Evolutionary conservation across 2,329 filamentous ascomycete genomes (phyloP).

Genomic region (Macroventuria anomochaeta): DNA sequence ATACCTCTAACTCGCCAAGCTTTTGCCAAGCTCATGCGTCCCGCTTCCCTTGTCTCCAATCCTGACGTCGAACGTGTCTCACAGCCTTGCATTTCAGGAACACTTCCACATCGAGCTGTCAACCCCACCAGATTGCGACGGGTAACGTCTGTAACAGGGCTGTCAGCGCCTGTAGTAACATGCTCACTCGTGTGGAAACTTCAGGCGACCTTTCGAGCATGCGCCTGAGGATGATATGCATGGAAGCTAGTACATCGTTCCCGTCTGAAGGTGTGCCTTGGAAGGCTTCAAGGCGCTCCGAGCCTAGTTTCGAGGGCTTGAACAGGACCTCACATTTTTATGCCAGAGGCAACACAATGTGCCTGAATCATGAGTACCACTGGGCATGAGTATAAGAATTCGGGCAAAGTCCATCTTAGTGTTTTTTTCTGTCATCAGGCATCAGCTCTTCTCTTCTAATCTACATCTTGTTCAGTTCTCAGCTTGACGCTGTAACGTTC

Average conservation of each 20-base stretch:
- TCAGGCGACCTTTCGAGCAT: constrained; percentile 1
- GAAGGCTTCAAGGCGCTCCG: constrained; percentile 1
- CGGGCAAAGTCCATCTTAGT: constrained; percentile 7
- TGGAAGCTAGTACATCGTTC: constrained; percentile 20
- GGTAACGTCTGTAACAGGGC: constrained; percentile 22
- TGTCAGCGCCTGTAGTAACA: constrained; percentile 6
- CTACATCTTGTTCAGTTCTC: constrained; percentile 18
- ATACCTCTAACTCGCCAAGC: constrained; percentile 24
- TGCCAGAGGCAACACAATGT: neutral
- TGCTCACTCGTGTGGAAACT: constrained; percentile 23
- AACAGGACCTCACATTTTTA: neutral
- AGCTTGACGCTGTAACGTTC: constrained; percentile 40
- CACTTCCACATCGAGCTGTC: constrained; percentile 3
- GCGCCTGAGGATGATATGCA: constrained; percentile 15
- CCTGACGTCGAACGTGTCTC: constrained; percentile 31
- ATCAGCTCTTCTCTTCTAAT: constrained; percentile 5
- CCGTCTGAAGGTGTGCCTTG: constrained; percentile 15
- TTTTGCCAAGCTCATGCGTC: constrained; percentile 28
- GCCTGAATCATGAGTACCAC: neutral
- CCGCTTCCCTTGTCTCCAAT: constrained; percentile 17
- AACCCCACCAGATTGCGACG: constrained; percentile 21
- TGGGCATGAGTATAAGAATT: constrained; percentile 12
- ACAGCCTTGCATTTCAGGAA: constrained; percentile 18
- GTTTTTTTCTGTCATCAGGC: constrained; percentile 29
- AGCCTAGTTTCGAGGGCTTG: constrained; percentile 10